Evolutionary conservation across 257 asterid genomes (phyloP).

Genomic region (Fraxinus excelsior): DNA sequence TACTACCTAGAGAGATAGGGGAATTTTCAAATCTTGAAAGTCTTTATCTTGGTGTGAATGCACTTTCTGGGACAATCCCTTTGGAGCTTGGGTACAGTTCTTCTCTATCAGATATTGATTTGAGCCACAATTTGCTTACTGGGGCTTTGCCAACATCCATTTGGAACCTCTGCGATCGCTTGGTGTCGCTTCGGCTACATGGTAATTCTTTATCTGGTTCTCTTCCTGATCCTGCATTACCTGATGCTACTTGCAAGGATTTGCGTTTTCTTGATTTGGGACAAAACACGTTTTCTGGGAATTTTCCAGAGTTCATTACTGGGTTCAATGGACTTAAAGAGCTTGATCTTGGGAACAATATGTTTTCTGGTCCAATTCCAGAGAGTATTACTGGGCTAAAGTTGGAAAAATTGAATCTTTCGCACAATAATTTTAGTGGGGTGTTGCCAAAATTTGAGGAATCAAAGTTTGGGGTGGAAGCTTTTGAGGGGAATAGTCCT

Average conservation of each 20-base stretch:
- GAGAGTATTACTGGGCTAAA: conserved; percentile 46
- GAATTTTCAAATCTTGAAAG: conserved; percentile 66
- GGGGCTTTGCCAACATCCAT: conserved; percentile 82
- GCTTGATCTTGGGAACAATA: conserved; percentile 77
- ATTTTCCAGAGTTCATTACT: conserved; percentile 63
- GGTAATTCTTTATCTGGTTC: conserved; percentile 81
- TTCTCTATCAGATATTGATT: conserved; percentile 75
- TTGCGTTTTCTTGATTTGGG: conserved; percentile 83
- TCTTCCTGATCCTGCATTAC: conserved; percentile 81
- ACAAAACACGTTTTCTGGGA: conserved; percentile 64
- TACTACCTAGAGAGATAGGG: conserved; percentile 79
- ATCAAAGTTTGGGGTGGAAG: conserved; percentile 72
- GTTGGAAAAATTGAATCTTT: conserved; percentile 82
- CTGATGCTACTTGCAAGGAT: conserved; percentile 64
- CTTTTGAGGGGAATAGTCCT: conserved; percentile 77
- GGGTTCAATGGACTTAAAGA: conserved; percentile 60
- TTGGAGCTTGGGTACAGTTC: conserved; percentile 90
- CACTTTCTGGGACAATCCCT: conserved; percentile 71
- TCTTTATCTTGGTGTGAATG: conserved; percentile 75
- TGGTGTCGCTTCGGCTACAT: conserved; percentile 67
- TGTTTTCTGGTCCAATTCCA: conserved; percentile 69
- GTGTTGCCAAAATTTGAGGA: conserved; percentile 68
- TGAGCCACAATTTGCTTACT: conserved; percentile 64
- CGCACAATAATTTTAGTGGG: conserved; percentile 90
- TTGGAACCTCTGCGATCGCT: conserved; percentile 87